Percentiles rank a stretch among this genome's conserved stretches.
Evolutionary conservation across 2,329 filamentous ascomycete species (phyloP).

Genomic region (Xylariaceae sp.): DNA sequence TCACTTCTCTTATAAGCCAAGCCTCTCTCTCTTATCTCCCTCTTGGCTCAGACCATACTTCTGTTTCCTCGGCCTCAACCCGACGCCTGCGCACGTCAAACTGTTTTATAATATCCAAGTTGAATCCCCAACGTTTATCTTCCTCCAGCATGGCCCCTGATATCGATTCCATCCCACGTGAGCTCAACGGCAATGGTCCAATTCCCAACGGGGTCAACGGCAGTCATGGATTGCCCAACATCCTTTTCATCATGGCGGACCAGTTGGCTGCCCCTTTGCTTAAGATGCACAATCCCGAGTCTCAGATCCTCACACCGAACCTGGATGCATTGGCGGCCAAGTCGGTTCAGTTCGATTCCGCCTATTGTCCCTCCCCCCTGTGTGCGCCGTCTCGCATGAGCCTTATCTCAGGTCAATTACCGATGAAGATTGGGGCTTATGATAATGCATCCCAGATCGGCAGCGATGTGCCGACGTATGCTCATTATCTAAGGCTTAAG

Average conservation of each 20-base stretch:
- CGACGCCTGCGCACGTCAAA: neutral
- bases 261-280: slow-evolving; percentile 87
- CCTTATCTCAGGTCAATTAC: slow-evolving; percentile 87
- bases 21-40: neutral
- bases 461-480: slow-evolving; percentile 84
- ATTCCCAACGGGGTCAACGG: slow-evolving; percentile 17
- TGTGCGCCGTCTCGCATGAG: slow-evolving; percentile 92
- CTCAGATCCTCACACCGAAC: slow-evolving; percentile 88
- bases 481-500: slow-evolving; percentile 79
- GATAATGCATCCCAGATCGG: slow-evolving; percentile 85
- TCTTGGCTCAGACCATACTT: slow-evolving; percentile 2
- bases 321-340: slow-evolving; percentile 76
- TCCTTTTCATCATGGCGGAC: slow-evolving; percentile 94
- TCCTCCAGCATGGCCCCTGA: slow-evolving; percentile 58
- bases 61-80: neutral
- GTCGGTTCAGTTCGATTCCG: slow-evolving; percentile 86
- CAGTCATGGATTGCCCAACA: slow-evolving; percentile 58
- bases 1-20: slow-evolving; percentile 4
- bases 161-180: slow-evolving; percentile 63
- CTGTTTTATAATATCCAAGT: slow-evolving; percentile 3
- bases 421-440: slow-evolving; percentile 86
- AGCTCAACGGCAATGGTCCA: slow-evolving; percentile 25
- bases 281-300: slow-evolving; percentile 85
- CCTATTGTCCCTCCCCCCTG: slow-evolving; percentile 89
- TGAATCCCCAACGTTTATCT: slow-evolving; percentile 3